Evolutionary conservation across 179 eudicot species (phyloP), one percentile per base, ranked within the genome.

Genomic region (Spergularia azorica): DNA sequence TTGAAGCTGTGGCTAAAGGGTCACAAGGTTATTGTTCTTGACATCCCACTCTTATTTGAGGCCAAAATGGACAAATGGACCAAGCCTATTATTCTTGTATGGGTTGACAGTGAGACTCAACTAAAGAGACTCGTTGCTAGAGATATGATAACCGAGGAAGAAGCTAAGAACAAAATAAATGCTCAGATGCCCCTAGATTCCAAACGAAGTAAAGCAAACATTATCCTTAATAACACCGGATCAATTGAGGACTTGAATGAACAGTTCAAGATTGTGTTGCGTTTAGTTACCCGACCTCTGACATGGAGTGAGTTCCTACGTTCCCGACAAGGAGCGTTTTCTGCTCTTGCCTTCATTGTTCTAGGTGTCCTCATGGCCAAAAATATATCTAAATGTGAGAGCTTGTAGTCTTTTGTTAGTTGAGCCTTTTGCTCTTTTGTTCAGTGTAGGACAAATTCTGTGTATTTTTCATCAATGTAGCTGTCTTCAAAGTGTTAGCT

Each of bases 31-130:
- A 93, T 95, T 67, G 88, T 93, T 73, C 93, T 93, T 43, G 99
- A 95, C 70, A 80, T 93, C 70, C 99, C 99, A 54, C 83, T 95
- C 64, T 67, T 95, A 84, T 95, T 93, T 65, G 99, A 93, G 84
- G 97, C 89, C 72, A 95, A 91, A 79, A 87, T 95, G 86, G 97
- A 91, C 81, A 90, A 83, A 75, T 95, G 99, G 99, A 89, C 98
- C 41, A 88, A 88, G 60, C 98, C 96, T 18, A 82, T 84, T 18
- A 82, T 95, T 65, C 92, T 91, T 68, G 95, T 95, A 46, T 93
- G 97, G 94, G 92, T 93, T 61, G 96, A 93, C 80, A 88, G 86
- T 14, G 88, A 91, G 78, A 95, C 97, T 68, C 97, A 95, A 70
- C 92, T 91, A 51, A 88, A 81, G 76, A 84, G 99, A 50, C 87